Evolutionary conservation across 768 basidiomycete species (phyloP).

Genomic region (Phaeolepiota aurea): DNA sequence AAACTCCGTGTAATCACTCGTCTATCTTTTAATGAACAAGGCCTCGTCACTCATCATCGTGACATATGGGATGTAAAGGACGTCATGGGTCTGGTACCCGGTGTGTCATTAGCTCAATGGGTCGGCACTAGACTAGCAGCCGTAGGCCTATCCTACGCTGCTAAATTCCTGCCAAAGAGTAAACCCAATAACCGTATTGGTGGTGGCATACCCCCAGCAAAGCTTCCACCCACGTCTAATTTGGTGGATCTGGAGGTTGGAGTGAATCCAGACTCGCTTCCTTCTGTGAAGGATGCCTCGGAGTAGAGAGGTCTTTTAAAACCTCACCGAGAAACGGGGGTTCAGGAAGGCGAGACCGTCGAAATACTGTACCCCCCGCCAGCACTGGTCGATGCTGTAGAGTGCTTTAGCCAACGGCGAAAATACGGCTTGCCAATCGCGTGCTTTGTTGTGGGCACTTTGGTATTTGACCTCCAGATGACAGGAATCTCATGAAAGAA

Average conservation of each 20-base stretch:
- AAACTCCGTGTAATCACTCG: slow-evolving; percentile 65
- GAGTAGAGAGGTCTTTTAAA: no score
- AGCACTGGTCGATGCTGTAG: no score
- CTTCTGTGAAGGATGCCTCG: slow-evolving; percentile 6
- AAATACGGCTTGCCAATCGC: slow-evolving; percentile 7
- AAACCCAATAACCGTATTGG: slow-evolving; percentile 6
- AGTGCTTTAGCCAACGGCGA: slow-evolving; percentile 9
- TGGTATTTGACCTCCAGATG: no score
- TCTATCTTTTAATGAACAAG: slow-evolving; percentile 74
- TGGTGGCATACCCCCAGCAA: slow-evolving; percentile 6
- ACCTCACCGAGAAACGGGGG: no score
- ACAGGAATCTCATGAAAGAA: no score
- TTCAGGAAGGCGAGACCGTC: no score
- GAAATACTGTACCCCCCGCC: no score
- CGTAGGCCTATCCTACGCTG: slow-evolving; percentile 39
- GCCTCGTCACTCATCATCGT: slow-evolving; percentile 71
- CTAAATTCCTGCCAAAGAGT: slow-evolving; percentile 21
- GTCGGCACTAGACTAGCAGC: slow-evolving; percentile 56
- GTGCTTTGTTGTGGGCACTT: slow-evolving; percentile 10
- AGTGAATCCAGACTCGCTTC: slow-evolving; percentile 2
- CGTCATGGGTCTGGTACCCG: slow-evolving; percentile 64
- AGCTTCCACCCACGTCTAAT: neutral
- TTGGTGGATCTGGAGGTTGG: slow-evolving; percentile 6
- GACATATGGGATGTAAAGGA: slow-evolving; percentile 81
- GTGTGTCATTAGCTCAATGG: slow-evolving; percentile 62